Conservation (phyloP, 495 filamentous ascomycete species). For the Massariosphaeria phaeospora region DNA sequence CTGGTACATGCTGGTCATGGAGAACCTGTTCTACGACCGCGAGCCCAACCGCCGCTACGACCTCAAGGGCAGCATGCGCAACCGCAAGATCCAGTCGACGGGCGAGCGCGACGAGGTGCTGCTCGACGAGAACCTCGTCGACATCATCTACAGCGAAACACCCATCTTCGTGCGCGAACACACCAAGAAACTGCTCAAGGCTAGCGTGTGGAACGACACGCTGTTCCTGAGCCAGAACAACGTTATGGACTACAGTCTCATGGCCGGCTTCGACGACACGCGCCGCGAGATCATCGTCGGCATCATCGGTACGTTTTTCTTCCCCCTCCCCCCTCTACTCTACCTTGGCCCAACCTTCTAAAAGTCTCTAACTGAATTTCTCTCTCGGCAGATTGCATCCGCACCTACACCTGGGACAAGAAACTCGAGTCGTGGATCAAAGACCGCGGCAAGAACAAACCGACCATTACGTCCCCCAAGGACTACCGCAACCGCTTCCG, state of each 20-base stretch:
- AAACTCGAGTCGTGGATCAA: conserved; percentile 99
- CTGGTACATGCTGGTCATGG: conserved; percentile 91
- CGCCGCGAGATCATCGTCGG: conserved; percentile 89
- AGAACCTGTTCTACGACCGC: conserved; percentile 97
- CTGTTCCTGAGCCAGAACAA: conserved; percentile 86
- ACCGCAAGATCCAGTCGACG: conserved; percentile 90
- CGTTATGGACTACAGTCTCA: conserved; percentile 98
- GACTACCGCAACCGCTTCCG: conserved; percentile 96
- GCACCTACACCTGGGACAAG: conserved; percentile 99
- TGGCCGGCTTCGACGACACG: conserved; percentile 93
- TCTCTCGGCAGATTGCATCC: conserved; percentile 67
- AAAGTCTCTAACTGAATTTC: neutral
- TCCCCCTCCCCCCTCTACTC: neutral
- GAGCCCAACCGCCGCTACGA: conserved; percentile 82
- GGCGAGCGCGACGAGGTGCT: conserved; percentile 95
- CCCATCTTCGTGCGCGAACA: conserved; percentile 92
- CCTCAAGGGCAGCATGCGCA: conserved; percentile 96
- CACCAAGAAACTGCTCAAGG: conserved; percentile 77
- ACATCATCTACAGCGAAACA: conserved; percentile 89
- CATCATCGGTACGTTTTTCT: conserved; percentile 58
- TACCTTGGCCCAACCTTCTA: neutral
- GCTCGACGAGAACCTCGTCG: conserved; percentile 98
- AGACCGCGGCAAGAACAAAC: conserved; percentile 83
- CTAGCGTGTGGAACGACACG: conserved; percentile 92
- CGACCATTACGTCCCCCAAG: conserved; percentile 93